phyloP scores from a whole-genome alignment of 148 eudicot species.

The Cornus suecica region DNA sequence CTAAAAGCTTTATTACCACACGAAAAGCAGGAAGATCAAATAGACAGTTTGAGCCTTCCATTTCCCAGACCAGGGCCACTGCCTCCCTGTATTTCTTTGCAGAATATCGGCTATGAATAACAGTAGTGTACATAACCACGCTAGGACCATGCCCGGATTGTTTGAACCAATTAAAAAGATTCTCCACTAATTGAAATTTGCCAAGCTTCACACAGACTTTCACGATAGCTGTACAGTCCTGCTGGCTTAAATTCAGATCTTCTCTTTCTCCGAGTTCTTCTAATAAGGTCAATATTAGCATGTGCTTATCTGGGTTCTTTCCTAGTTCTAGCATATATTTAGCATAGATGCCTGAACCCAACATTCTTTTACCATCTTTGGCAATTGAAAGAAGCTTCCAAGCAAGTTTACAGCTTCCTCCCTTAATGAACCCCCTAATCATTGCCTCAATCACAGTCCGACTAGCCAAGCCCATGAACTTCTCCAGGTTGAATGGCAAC shows the following conservation, averaged over 20 bases:
- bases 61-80: slow-evolving; percentile 85
- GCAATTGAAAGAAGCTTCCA: slow-evolving; percentile 66
- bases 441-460: slow-evolving; percentile 68
- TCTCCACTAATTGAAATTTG: slow-evolving; percentile 76
- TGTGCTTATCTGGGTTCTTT: slow-evolving; percentile 65
- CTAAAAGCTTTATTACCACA: slow-evolving; percentile 72
- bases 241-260: slow-evolving; percentile 55
- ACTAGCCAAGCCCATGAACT: slow-evolving; percentile 47
- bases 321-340: slow-evolving; percentile 70
- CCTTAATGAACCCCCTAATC: slow-evolving; percentile 73
- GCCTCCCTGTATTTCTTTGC: slow-evolving; percentile 65
- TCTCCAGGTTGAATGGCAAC: slow-evolving; percentile 50
- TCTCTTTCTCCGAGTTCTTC: slow-evolving; percentile 80
- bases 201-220: slow-evolving; percentile 64
- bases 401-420: slow-evolving; percentile 67
- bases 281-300: slow-evolving; percentile 48
- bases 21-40: slow-evolving; percentile 84
- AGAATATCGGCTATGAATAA: slow-evolving; percentile 60
- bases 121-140: slow-evolving; percentile 82
- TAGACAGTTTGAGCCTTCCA: slow-evolving; percentile 61
- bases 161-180: slow-evolving; percentile 67
- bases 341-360: slow-evolving; percentile 72
- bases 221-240: slow-evolving; percentile 86
- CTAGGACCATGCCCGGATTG: slow-evolving; percentile 45
- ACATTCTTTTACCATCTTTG: slow-evolving; percentile 45